Evolutionary conservation across 1,284 basidiomycete genomes (phyloP).

Genomic region (Bondarzewia mesenterica): DNA sequence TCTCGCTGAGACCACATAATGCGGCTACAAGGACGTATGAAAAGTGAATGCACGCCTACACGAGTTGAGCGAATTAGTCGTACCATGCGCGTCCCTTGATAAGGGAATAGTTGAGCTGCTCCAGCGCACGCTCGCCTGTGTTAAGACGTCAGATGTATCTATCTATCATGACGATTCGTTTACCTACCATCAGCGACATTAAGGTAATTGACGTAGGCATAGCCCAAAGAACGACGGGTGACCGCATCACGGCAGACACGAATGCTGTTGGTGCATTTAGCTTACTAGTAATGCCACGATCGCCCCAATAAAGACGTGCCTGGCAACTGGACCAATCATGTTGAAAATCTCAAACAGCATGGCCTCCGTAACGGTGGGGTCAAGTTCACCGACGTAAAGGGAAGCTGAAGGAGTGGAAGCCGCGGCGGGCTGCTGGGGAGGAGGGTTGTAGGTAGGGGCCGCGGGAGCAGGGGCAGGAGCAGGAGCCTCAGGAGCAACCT

Average conservation of each 20-base stretch:
- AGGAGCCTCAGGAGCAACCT: constrained; percentile 13
- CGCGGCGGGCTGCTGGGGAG: constrained; percentile 42
- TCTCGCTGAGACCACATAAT: constrained; percentile 99
- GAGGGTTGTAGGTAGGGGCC: constrained; percentile 51
- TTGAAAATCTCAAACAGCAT: constrained; percentile 99
- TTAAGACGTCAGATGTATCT: constrained; percentile 8
- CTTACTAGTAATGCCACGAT: not conserved
- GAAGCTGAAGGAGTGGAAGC: constrained; percentile 78
- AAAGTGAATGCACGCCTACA: constrained; percentile 7
- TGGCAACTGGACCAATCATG: constrained; percentile 98
- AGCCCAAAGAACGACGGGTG: constrained; percentile 98
- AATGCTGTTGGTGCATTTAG: constrained; percentile 50
- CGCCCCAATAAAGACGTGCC: constrained; percentile 39
- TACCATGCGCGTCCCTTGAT: constrained; percentile 98
- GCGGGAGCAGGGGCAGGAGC: constrained; percentile 26
- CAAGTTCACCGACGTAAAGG: constrained; percentile 98
- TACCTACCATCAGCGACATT: constrained; percentile 85
- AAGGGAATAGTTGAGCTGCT: constrained; percentile 98
- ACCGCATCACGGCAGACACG: constrained; percentile 99
- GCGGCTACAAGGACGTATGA: constrained; percentile 70
- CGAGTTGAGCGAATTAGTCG: constrained; percentile 16
- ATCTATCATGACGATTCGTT: constrained; percentile 1
- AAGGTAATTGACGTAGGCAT: constrained; percentile 99
- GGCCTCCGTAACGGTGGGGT: constrained; percentile 95
- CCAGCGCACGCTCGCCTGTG: constrained; percentile 91